Percentiles rank a stretch among this genome's conserved stretches.
Conservation (phyloP, 2,329 filamentous ascomycete genomes). For the Orbilia quercus region DNA sequence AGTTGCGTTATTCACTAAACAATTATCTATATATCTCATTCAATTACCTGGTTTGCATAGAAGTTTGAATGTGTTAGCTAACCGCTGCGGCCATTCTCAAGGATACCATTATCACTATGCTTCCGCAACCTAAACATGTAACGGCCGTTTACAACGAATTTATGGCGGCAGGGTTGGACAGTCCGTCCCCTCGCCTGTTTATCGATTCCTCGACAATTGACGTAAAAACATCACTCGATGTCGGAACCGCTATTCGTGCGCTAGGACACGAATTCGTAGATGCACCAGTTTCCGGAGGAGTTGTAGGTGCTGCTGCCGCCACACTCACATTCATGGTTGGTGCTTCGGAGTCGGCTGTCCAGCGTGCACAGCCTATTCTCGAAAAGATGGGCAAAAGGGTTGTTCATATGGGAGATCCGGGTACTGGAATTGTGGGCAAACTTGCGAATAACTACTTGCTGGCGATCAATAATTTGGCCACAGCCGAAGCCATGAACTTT, state of each 20-base stretch:
- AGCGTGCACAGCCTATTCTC: conserved; percentile 75
- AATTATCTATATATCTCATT: conserved; percentile 1
- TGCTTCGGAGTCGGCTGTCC: conserved; percentile 65
- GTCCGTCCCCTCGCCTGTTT: conserved; percentile 72
- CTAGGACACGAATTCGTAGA: conserved; percentile 84
- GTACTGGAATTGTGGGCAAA: conserved; percentile 88
- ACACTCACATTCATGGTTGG: conserved; percentile 98
- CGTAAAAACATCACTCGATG: conserved; percentile 80
- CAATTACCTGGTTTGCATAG: conserved; percentile 58
- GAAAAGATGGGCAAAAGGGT: conserved; percentile 86
- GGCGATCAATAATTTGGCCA: conserved; percentile 87
- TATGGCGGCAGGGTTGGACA: conserved; percentile 57
- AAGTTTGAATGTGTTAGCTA: conserved; percentile 49
- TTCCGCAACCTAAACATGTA: conserved; percentile 90
- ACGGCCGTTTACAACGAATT: conserved; percentile 81
- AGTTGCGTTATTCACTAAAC: conserved; percentile 58
- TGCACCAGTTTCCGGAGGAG: conserved; percentile 95
- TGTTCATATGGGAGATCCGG: conserved; percentile 85
- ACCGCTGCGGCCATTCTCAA: conserved; percentile 63
- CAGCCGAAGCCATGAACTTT: conserved; percentile 74
- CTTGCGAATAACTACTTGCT: conserved; percentile 97
- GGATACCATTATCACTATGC: conserved; percentile 87
- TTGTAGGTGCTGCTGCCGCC: conserved; percentile 87
- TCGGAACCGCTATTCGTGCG: conserved; percentile 77
- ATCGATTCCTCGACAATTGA: conserved; percentile 98